Base-by-base conservation (phyloP, 2,329 filamentous ascomycete species). In the Cladophialophora chaetospira region DNA sequence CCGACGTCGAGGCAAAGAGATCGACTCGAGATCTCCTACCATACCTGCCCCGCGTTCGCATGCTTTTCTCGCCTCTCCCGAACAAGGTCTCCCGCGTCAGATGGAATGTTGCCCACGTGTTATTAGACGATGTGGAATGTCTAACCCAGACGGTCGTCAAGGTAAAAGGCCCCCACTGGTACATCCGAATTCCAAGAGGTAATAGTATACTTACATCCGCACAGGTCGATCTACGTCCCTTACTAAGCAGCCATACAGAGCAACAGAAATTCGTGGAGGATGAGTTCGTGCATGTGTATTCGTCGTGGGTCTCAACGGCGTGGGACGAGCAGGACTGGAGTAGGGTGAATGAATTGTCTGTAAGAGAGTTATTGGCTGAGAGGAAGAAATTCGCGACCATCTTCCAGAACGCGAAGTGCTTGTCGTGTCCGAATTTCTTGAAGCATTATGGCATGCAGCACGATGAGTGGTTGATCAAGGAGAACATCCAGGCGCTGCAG, bases 381-480 rank as follows among this genome's bases (percentile, higher is more conserved):
- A 81, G 94, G 45, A 77, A 78, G 35, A 81, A 85, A 58, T 81
- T 87, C 60, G 85, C 85, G 6, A 73, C 76, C 38, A 79, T 79
- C 54, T 85, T 87, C n/a, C 80, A 87, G 56, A 77, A 80, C 21
- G 84, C 86, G 35, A 79, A 83, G 23, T 89, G 88, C 59, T 72
- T 88, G 19, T 74, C 79, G 33, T 99, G 94, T 68, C 83, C 86
- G 0, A 74, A 88, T 48, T 96, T 97, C 73, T 71, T 94, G 61
- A 93, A 95, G 73, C 94, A 99, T 71, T 97, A 94, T 70, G 88
- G 91, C 61, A 95, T 96, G 89, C 89, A 92, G 68, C 91, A 99
- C 69, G 91, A 97, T 69, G 89, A 97, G 73, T 97, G 93, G 91
- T 82, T 96, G 44, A 91, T 99, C 71, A 90, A 94, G 71, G 91